A percentile compares a stretch with the other conserved stretches of the same genome.
Evolutionary conservation across 371 early-diverging fungal genomes (phyloP).

Genomic region (Lichtheimia hyalospora): DNA sequence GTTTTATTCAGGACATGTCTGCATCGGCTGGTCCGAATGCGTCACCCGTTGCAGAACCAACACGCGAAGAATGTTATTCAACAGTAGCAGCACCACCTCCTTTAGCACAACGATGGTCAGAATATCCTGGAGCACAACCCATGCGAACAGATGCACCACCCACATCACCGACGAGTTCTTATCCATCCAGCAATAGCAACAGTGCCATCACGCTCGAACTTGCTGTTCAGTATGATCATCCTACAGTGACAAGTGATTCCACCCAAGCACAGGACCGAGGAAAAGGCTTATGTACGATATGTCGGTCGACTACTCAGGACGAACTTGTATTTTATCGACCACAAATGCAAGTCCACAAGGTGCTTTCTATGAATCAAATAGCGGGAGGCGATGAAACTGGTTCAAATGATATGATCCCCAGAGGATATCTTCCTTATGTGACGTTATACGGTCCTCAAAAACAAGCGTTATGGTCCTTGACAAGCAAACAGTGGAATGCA

Average conservation of each 20-base stretch:
- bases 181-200: not conserved
- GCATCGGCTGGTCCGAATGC: constrained; percentile 24
- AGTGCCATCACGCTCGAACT: constrained; percentile 15
- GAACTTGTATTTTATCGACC: constrained; percentile 16
- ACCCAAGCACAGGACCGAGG: not conserved
- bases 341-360: constrained; percentile 14
- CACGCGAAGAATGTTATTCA: not conserved
- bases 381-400: not conserved
- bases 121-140: constrained; percentile 16
- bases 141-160: constrained; percentile 9
- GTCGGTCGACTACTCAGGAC: not conserved
- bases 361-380: constrained; percentile 6
- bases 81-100: constrained; percentile 11
- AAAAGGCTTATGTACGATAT: constrained; percentile 11
- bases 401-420: constrained; percentile 7
- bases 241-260: constrained; percentile 1
- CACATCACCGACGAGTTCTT: not conserved
- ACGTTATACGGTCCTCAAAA: constrained; percentile 18
- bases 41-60: not conserved
- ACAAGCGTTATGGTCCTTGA: constrained; percentile 26
- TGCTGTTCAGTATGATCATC: constrained; percentile 11
- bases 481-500: constrained; percentile 30
- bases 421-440: constrained; percentile 12
- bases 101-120: constrained; percentile 2
- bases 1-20: constrained; percentile 5